phyloP scores from a whole-genome alignment of 495 filamentous ascomycete genomes.

The Neurospora africana region DNA sequence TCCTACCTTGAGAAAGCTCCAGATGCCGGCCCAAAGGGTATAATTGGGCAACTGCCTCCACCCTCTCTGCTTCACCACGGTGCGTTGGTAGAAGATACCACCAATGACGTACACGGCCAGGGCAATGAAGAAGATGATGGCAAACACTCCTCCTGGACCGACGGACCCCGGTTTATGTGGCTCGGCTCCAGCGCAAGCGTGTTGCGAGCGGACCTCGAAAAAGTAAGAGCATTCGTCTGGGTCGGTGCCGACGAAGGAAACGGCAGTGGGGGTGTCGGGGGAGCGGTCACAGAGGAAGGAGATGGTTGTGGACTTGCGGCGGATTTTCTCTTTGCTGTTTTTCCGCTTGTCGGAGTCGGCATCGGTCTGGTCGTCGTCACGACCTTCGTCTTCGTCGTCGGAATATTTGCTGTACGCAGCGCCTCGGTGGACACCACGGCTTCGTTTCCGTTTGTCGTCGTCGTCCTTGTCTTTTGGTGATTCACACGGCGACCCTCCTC shows the following conservation, averaged over 20 bases:
- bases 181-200: slow-evolving; percentile 61
- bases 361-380: not conserved
- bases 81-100: slow-evolving; percentile 90
- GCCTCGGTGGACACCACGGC: slow-evolving; percentile 22
- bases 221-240: slow-evolving; percentile 90
- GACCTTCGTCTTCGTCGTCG: slow-evolving; percentile 25
- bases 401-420: slow-evolving; percentile 27
- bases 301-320: slow-evolving; percentile 78
- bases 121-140: slow-evolving; percentile 78
- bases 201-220: slow-evolving; percentile 83
- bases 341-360: not conserved
- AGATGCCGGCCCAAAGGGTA: slow-evolving; percentile 79
- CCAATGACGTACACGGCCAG: slow-evolving; percentile 82
- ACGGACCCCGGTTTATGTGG: slow-evolving; percentile 56
- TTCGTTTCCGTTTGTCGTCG: slow-evolving; percentile 9
- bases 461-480: slow-evolving; percentile 22
- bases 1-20: slow-evolving; percentile 67
- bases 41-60: slow-evolving; percentile 97
- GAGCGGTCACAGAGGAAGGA: slow-evolving; percentile 89
- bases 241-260: slow-evolving; percentile 74
- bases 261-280: slow-evolving; percentile 43
- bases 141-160: slow-evolving; percentile 82
- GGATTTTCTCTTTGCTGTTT: slow-evolving; percentile 29
- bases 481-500: slow-evolving; percentile 73
- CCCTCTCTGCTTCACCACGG: slow-evolving; percentile 86